Percentiles rank a stretch among this genome's conserved stretches.
Evolutionary conservation across 768 basidiomycete genomes (phyloP).

Genomic region (Lyophyllum atratum): DNA sequence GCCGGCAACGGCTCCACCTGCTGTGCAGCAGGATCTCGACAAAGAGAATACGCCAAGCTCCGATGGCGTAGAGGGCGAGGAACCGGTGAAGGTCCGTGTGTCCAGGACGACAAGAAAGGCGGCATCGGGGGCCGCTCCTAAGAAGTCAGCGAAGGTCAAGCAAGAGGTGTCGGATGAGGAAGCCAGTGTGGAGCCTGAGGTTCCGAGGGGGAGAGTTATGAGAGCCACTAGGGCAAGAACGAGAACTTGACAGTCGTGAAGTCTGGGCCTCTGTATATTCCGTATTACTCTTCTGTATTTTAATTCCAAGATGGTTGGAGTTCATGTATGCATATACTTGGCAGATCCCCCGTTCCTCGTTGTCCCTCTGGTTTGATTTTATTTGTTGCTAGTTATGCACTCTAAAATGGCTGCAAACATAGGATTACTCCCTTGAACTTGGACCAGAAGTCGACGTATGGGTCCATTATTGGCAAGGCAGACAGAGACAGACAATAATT

Average conservation of each 20-base stretch:
- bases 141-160: conserved; percentile 22
- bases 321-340: too few relatives aligned
- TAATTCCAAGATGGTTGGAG: neutral
- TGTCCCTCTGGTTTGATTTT: too few relatives aligned
- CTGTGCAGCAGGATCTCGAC: conserved; percentile 28
- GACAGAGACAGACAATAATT: too few relatives aligned
- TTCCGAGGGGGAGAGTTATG: conserved; percentile 19
- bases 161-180: conserved; percentile 24
- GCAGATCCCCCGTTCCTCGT: too few relatives aligned
- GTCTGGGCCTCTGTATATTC: neutral
- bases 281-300: neutral
- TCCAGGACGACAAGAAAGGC: conserved; percentile 33
- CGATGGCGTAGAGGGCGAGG: conserved; percentile 26
- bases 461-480: too few relatives aligned
- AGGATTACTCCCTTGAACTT: too few relatives aligned
- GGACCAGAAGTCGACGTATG: too few relatives aligned
- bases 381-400: too few relatives aligned
- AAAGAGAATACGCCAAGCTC: conserved; percentile 43
- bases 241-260: conserved; percentile 26
- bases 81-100: conserved; percentile 35
- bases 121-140: conserved; percentile 13
- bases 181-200: conserved; percentile 17
- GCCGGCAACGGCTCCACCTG: conserved; percentile 37
- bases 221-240: conserved; percentile 33
- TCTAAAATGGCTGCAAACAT: too few relatives aligned